phyloP scores from a whole-genome alignment of 1,284 basidiomycete genomes.

The Coriolopsis trogii region DNA sequence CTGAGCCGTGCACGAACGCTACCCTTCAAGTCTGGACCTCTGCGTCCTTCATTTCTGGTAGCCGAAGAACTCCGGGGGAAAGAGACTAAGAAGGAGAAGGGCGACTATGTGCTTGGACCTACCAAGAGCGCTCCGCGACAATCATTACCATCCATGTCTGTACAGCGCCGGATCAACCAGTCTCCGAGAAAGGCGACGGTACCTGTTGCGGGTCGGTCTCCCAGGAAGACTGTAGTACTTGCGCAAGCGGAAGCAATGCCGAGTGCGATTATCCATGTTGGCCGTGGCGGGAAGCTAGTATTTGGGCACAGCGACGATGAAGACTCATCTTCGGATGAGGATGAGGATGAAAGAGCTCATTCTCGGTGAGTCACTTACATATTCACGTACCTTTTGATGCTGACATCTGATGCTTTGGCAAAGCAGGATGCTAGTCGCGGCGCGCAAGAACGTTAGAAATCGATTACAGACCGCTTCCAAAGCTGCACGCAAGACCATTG shows the following conservation, averaged over 20 bases:
- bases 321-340: slow-evolving; percentile 1
- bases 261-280: background rate
- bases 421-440: background rate
- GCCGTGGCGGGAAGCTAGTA: slow-evolving; percentile 1
- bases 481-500: slow-evolving; percentile 4
- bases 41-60: slow-evolving; percentile 2
- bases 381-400: background rate
- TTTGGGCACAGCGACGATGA: slow-evolving; percentile 10
- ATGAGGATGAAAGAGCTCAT: background rate
- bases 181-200: slow-evolving; percentile 17
- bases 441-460: background rate
- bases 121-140: slow-evolving; percentile 8
- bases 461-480: background rate
- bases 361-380: background rate
- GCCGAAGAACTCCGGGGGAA: slow-evolving; percentile 3
- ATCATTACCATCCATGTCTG: slow-evolving; percentile 18
- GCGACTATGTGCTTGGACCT: background rate
- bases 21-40: slow-evolving; percentile 6
- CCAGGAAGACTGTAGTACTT: background rate
- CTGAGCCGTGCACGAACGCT: background rate
- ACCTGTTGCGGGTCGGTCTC: no score
- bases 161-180: slow-evolving; percentile 15
- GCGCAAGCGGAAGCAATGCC: background rate
- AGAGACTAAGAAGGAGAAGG: background rate
- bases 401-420: background rate